Evolutionary conservation across 805 yeast genomes (phyloP).

Genomic region (Saccharomyces kudriavzevii): DNA sequence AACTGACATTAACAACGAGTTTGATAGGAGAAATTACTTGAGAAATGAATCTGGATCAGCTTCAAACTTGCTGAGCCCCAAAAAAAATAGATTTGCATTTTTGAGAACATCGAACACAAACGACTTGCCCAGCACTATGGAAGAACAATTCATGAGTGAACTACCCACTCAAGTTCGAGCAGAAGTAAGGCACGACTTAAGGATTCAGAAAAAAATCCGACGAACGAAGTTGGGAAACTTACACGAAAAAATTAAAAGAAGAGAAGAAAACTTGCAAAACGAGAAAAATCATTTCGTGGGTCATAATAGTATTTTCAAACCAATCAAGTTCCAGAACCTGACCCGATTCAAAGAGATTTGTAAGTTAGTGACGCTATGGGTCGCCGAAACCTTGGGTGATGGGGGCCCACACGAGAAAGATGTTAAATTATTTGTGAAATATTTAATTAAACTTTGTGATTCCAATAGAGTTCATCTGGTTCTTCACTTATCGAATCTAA

Average conservation of each 20-base stretch:
- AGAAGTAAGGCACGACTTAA: constrained; percentile 51
- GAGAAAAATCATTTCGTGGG: constrained; percentile 16
- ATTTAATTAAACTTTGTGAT: constrained; percentile 24
- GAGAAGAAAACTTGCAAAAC: constrained; percentile 6
- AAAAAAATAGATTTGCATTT: background rate
- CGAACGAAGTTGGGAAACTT: constrained; percentile 16
- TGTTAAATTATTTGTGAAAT: constrained; percentile 30
- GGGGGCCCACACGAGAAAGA: constrained; percentile 38
- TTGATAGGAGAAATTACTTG: constrained; percentile 8
- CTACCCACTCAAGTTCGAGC: constrained; percentile 58
- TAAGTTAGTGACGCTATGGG: constrained; percentile 33
- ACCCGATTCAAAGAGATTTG: constrained; percentile 31
- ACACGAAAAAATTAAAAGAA: constrained; percentile 10
- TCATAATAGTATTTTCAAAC: constrained; percentile 18
- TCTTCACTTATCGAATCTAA: constrained; percentile 16
- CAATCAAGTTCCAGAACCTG: constrained; percentile 31
- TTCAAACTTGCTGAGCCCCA: constrained; percentile 4
- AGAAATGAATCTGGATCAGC: constrained; percentile 2
- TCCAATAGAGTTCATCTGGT: constrained; percentile 23
- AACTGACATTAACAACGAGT: constrained; percentile 11
- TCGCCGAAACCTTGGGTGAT: constrained; percentile 21
- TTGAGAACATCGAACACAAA: background rate
- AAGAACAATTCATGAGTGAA: constrained; percentile 54
- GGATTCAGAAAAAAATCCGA: constrained; percentile 19
- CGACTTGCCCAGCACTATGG: constrained; percentile 36